Evolutionary conservation across 2,329 filamentous ascomycete species (phyloP).

Genomic region (Anisogramma anomala): DNA sequence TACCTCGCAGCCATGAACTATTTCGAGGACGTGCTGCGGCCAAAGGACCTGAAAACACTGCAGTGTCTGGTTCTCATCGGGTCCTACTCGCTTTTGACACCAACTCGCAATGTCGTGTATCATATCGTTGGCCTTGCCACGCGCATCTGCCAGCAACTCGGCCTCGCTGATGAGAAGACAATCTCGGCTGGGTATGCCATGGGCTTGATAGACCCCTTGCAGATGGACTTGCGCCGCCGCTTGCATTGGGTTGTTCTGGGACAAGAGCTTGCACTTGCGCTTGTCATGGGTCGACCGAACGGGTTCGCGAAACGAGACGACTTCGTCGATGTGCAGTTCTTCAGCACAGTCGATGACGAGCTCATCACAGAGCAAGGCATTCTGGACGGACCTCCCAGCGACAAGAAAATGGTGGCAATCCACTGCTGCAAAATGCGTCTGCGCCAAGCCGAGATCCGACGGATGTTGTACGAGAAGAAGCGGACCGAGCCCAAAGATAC

Average conservation of each 20-base stretch:
- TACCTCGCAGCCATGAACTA: conserved; percentile 80
- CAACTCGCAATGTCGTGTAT: conserved; percentile 83
- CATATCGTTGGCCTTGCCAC: conserved; percentile 84
- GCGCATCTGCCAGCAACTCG: conserved; percentile 78
- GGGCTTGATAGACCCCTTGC: conserved; percentile 53
- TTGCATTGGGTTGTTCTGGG: conserved; percentile 79
- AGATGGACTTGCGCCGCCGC: conserved; percentile 80
- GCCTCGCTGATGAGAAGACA: conserved; percentile 79
- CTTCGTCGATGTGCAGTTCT: conserved; percentile 75
- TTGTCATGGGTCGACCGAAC: conserved; percentile 77
- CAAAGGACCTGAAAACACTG: conserved; percentile 82
- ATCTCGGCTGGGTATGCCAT: conserved; percentile 54
- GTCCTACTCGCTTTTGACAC: conserved; percentile 85
- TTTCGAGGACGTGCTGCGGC: conserved; percentile 69
- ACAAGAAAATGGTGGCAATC: conserved; percentile 80
- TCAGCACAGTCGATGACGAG: conserved; percentile 68
- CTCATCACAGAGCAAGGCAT: conserved; percentile 73
- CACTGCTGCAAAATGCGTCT: conserved; percentile 90
- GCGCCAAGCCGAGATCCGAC: conserved; percentile 76
- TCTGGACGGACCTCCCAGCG: conserved; percentile 55
- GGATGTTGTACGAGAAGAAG: conserved; percentile 77
- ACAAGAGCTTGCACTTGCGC: conserved; percentile 81
- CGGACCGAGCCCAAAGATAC: conserved; percentile 65
- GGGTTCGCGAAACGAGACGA: conserved; percentile 75
- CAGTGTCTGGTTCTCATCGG: conserved; percentile 82